Percentiles rank a stretch among this genome's conserved stretches.
phyloP scores from a whole-genome alignment of 176 grass and related monocot genomes.

The Triticum dicoccoides region DNA sequence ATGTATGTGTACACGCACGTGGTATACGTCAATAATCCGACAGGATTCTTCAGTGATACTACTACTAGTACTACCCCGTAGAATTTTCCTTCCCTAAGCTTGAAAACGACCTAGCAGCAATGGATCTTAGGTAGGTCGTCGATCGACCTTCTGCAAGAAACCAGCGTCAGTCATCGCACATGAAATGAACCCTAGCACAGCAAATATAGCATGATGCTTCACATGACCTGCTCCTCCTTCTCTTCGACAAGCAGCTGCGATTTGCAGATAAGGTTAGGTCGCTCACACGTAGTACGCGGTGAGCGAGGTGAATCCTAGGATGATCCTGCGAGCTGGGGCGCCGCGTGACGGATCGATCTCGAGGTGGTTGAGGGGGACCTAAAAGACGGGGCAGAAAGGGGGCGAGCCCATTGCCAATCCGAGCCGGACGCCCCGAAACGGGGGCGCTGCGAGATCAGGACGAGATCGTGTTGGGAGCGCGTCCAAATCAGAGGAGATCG shows the following conservation, averaged over 20 bases:
- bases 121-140: background rate
- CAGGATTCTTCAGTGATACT: constrained; percentile 18
- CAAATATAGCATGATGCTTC: background rate
- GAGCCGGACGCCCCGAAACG: constrained; percentile 21
- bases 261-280: constrained; percentile 31
- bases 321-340: background rate
- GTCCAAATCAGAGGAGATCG: constrained; percentile 38
- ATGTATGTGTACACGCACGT: background rate
- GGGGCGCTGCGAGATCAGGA: constrained; percentile 23
- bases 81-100: background rate
- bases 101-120: background rate
- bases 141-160: background rate
- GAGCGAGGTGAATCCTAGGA: constrained; percentile 1
- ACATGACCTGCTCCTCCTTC: background rate
- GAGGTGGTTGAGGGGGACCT: background rate
- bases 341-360: background rate
- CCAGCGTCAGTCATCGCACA: background rate
- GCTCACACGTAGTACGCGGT: constrained; percentile 30
- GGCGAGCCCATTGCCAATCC: constrained; percentile 28
- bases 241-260: background rate
- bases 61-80: background rate
- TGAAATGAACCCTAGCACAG: background rate
- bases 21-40: background rate
- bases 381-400: constrained; percentile 40
- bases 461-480: constrained; percentile 43